Base-by-base conservation (phyloP, 768 basidiomycete genomes). In the Kwoniella sp. region DNA sequence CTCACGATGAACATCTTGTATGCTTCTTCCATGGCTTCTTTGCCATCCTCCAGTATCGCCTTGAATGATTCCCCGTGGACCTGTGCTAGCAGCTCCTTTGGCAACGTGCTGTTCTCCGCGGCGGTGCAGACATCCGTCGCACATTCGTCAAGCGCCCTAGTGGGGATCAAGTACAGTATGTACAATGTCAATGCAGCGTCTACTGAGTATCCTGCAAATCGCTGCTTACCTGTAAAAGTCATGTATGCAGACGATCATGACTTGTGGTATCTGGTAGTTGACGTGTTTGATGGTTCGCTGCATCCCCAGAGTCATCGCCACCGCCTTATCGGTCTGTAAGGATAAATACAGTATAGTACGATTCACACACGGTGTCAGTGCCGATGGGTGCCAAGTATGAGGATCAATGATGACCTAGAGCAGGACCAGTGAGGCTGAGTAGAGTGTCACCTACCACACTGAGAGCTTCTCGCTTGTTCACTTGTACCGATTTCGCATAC, bases 391-490 rank as follows among this genome's bases (percentile, higher is more conserved):
- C 34, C n/a, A n/a, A n/a, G n/a, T n/a, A n/a, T n/a, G n/a, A n/a
- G n/a, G n/a, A n/a, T n/a, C n/a, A n/a, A n/a, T n/a, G n/a, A n/a
- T n/a, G n/a, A n/a, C n/a, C n/a, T n/a, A n/a, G n/a, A n/a, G n/a
- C n/a, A n/a, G n/a, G n/a, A n/a, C n/a, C n/a, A n/a, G n/a, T n/a
- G n/a, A n/a, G n/a, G n/a, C n/a, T n/a, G n/a, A n/a, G n/a, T n/a
- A n/a, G n/a, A n/a, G n/a, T n/a, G 25, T 30, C 28, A 47, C 57
- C 4, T 29, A 58, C 57, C 57, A 58, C n/a, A 4, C 38, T 38
- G 23, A 45, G 41, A 28, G 38, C 38, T 7, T 38, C 57, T 38
- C 25, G 41, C 41, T 58, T 38, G 25, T 45, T 58, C 15, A 45
- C 25, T 11, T 58, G 25, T 7, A 58, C 41, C 1, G 26, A 41